A percentile compares a stretch with the other conserved stretches of the same genome.
Conservation (phyloP, 208 protist genomes). For the Acanthamoeba royreba region DNA sequence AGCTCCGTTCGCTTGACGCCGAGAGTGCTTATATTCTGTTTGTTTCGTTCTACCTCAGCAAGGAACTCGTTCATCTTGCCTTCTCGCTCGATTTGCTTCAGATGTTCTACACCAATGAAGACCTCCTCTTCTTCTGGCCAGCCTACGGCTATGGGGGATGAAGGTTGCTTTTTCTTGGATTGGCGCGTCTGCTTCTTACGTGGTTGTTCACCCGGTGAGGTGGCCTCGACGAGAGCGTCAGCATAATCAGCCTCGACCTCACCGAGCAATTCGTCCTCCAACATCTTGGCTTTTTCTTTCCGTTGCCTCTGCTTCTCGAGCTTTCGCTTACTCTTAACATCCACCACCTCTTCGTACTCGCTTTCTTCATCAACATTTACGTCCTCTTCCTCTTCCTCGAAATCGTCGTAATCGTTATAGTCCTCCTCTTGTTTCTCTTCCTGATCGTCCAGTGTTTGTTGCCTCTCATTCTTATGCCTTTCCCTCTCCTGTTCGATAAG, state of each 20-base stretch:
- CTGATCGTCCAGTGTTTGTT: background rate
- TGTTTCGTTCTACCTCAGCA: background rate
- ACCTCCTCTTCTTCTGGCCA: background rate
- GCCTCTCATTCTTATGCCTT: background rate
- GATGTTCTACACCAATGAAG: background rate
- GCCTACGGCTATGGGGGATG: background rate
- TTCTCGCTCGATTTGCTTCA: background rate
- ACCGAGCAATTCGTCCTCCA: conserved; percentile 5
- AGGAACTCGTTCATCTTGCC: background rate
- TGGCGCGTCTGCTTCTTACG: no score
- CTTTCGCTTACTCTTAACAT: background rate
- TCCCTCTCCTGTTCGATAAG: background rate
- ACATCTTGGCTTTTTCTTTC: conserved; percentile 20
- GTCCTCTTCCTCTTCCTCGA: background rate
- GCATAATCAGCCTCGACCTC: no score
- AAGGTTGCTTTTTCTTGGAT: no score
- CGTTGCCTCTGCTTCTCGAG: background rate
- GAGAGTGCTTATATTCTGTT: background rate
- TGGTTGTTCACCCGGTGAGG: no score
- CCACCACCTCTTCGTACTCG: background rate
- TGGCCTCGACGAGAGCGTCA: no score
- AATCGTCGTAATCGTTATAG: background rate
- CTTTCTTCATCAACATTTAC: background rate
- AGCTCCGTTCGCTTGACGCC: no score
- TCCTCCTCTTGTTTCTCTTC: background rate